Conservation (phyloP, 1,284 basidiomycete genomes). For the Fomitopsis pinicola region DNA sequence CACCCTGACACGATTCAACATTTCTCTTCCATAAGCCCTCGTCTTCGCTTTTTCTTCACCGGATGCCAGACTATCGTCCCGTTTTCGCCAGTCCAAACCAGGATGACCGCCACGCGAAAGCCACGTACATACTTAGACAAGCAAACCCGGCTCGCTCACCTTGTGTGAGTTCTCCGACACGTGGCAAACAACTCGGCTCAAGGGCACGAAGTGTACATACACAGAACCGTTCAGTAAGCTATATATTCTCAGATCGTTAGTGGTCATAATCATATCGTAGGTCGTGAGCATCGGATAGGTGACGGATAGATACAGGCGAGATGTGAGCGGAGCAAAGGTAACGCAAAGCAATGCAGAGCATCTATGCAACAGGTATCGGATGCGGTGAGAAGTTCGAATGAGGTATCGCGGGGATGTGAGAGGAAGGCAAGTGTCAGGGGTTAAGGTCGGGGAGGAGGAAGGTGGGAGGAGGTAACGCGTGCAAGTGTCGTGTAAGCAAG, state of each 20-base stretch:
- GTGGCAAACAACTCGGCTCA: background rate
- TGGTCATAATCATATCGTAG: background rate
- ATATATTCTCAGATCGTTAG: background rate
- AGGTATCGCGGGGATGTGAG: background rate
- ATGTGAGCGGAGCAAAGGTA: background rate
- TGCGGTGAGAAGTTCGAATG: background rate
- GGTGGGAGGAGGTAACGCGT: background rate
- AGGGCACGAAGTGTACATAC: background rate
- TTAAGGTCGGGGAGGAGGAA: background rate
- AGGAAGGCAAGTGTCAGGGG: background rate
- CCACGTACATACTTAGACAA: no score
- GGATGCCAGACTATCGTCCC: no score
- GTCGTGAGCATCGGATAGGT: slow-evolving; percentile 1
- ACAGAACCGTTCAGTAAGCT: background rate
- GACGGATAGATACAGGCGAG: background rate
- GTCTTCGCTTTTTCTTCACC: no score
- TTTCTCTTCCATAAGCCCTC: no score
- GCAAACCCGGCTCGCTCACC: no score
- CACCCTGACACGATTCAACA: no score
- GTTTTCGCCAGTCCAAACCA: no score
- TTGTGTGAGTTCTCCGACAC: background rate
- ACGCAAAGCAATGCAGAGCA: background rate
- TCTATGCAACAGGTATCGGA: background rate
- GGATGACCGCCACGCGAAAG: no score
- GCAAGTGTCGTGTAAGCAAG: background rate